Evolutionary conservation across 129 eudicot genomes (phyloP), one percentile per base, ranked within the genome.

Genomic region (Glebionis coronaria): DNA sequence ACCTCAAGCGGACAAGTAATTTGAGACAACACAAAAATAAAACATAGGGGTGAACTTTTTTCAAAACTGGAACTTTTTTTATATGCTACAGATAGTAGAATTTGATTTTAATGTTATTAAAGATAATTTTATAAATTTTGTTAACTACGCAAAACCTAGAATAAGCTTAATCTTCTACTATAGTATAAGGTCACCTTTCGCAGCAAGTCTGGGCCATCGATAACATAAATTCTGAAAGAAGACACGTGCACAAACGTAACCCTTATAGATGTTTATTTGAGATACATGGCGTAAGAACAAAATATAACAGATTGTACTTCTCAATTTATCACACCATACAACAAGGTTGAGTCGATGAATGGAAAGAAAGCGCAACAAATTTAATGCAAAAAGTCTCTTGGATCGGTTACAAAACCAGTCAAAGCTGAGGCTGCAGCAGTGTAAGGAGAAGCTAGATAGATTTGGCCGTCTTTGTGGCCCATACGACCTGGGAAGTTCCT

Each of bases 381-480:
- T 79, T 69, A 92, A 80, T 64, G 79, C 80, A 89, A 68, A 75
- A 94, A 89, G 71, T 93, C 95, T 81, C 99, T 76, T 20, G 99
- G 99, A 75, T 93, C 97, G 25, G 95, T 89, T 44, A 93, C 99
- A 58, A 70, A 93, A 23, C 99, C 97, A 12, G 97, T 93, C 83
- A 93, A 79, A 28, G 99, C 97, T 3, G 97, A 93, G 38, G 97
- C 99, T 23, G 97, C 97, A 67, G 95, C 99, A 40, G 99, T 93
- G 77, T 88, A 94, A 3, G 99, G 99, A 72, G 97, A 94, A 6
- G 99, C 99, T 14, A 89, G 70, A 74, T 89, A 94, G 12, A 94
- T 85, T 70, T 94, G 93, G 66, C 99, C 99, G 60, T 94, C 99
- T 82, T 89, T 89, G 86, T 94, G 88, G 4, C 99, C 99, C 99